Base-by-base conservation (phyloP, 495 filamentous ascomycete species). In the Tetracladium marchalianum region DNA sequence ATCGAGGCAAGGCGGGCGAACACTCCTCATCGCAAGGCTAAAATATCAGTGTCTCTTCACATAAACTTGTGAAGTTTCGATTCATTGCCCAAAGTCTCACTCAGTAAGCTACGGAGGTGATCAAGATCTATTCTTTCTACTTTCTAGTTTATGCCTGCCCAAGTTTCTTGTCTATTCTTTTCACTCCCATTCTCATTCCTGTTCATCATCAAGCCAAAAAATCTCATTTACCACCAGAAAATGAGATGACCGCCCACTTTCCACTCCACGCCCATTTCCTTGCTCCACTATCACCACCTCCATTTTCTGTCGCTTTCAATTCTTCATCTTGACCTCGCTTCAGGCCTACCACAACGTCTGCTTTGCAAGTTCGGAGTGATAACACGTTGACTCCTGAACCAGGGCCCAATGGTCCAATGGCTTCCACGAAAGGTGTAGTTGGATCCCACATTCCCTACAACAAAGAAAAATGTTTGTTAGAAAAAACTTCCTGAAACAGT, bases 231-330 rank as follows among this genome's bases (percentile, higher is more conserved):
- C 55, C 52, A 1, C 10, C 18, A 13, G 73, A 93, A 55, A 95
- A 94, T 16, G 88, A 90, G 11, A 92, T 81, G 31, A 97, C 87
- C 2, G 90, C 92, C 87, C 87, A 97, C 66, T 96, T 97, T 8
- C 92, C 92, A 60, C 76, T 86, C 90, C 90, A 97, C 1, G 89
- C 92, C 92, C 92, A 98, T 62, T 90, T 90, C 49, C 92, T 75
- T 15, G 77, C 73, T 12, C 83, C 81, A 11, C 68, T 71, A 48
- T 84, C 78, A 6, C 75, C 82, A 8, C 79, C 82, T 1, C 82
- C 87, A 11, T 71, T 78, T 37, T 86, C 80, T 53, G 62, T 72
- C 5, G 69, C 67, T 50, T 75, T 78, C 38, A 98, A 65, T 61
- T 76, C 72, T 66, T 95, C 90, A 61, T 98, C 90, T 54, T 76